phyloP scores from a whole-genome alignment of 1,139 yeast species.

The Protomyces inouyei region DNA sequence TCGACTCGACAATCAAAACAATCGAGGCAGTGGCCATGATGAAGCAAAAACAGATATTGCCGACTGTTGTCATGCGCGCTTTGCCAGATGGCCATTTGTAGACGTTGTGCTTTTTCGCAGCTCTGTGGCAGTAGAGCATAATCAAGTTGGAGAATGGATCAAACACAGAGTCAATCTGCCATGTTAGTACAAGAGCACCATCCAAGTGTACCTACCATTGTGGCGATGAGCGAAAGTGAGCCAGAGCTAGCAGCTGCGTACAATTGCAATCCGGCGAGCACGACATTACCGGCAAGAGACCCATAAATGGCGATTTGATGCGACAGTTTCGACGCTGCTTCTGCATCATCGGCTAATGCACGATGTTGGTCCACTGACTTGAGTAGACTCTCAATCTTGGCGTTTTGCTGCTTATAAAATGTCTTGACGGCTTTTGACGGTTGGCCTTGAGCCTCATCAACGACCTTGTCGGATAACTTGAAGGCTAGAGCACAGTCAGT shows the following conservation, averaged over 20 bases:
- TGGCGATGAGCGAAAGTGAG: slow-evolving; percentile 33
- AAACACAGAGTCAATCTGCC: slow-evolving; percentile 30
- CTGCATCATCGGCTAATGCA: slow-evolving; percentile 26
- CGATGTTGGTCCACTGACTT: slow-evolving; percentile 32
- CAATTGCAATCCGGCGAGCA: slow-evolving; percentile 31
- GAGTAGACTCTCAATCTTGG: slow-evolving; percentile 30
- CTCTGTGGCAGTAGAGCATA: slow-evolving; percentile 29
- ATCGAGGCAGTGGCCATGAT: slow-evolving; percentile 32
- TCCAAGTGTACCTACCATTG: slow-evolving; percentile 20
- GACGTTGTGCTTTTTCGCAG: slow-evolving; percentile 28
- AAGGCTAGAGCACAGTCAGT: slow-evolving; percentile 6
- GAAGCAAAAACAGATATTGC: slow-evolving; percentile 32
- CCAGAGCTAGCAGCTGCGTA: slow-evolving; percentile 32
- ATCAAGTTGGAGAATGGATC: slow-evolving; percentile 32
- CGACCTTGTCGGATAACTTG: slow-evolving; percentile 3
- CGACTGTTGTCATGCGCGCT: slow-evolving; percentile 32
- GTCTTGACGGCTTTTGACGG: slow-evolving; percentile 4
- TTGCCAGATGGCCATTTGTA: slow-evolving; percentile 32
- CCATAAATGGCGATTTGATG: slow-evolving; percentile 30
- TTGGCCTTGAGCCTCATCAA: slow-evolving; percentile 1
- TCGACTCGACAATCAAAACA: slow-evolving; percentile 31
- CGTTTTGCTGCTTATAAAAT: slow-evolving; percentile 31
- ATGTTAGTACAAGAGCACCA: not conserved
- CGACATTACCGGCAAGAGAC: slow-evolving; percentile 30
- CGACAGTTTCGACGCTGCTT: slow-evolving; percentile 16